phyloP scores from a whole-genome alignment of 176 grass and related monocot species.

The Avena insularis region DNA sequence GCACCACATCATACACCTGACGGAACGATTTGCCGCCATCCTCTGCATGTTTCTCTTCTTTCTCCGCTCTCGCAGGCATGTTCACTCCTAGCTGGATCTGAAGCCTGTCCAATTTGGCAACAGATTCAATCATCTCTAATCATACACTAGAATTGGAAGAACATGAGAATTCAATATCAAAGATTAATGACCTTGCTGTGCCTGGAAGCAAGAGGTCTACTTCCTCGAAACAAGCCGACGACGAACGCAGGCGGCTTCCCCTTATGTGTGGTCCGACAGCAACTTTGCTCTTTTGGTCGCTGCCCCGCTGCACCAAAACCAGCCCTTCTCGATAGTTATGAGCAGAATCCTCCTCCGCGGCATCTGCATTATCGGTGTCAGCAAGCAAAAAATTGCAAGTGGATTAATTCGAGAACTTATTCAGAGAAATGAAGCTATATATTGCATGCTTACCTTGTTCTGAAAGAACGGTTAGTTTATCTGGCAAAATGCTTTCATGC shows the following conservation, averaged over 20 bases:
- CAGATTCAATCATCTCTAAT: background rate
- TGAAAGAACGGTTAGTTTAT: conserved; percentile 69
- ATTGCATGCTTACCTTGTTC: conserved; percentile 57
- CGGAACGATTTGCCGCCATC: conserved; percentile 59
- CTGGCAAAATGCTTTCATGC: conserved; percentile 50
- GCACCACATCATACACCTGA: conserved; percentile 80
- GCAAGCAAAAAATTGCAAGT: background rate
- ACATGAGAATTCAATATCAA: background rate
- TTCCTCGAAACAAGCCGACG: conserved; percentile 88
- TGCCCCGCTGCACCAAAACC: conserved; percentile 72
- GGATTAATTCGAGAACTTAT: background rate
- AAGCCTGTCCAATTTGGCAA: conserved; percentile 53
- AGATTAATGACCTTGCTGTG: conserved; percentile 64
- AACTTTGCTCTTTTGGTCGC: conserved; percentile 63
- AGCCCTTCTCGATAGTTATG: conserved; percentile 65
- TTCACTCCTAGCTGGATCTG: conserved; percentile 95
- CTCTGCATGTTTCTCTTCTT: conserved; percentile 41
- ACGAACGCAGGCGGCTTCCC: conserved; percentile 72
- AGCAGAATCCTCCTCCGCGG: conserved; percentile 65
- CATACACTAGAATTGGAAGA: background rate
- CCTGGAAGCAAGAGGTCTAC: conserved; percentile 96
- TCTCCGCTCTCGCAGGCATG: conserved; percentile 88
- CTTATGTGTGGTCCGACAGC: conserved; percentile 86
- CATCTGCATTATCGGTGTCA: conserved; percentile 49
- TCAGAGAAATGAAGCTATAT: background rate